A percentile compares a stretch with the other conserved stretches of the same genome.
Evolutionary conservation across 1,284 basidiomycete species (phyloP).

Genomic region (Leccinum angustisporum): DNA sequence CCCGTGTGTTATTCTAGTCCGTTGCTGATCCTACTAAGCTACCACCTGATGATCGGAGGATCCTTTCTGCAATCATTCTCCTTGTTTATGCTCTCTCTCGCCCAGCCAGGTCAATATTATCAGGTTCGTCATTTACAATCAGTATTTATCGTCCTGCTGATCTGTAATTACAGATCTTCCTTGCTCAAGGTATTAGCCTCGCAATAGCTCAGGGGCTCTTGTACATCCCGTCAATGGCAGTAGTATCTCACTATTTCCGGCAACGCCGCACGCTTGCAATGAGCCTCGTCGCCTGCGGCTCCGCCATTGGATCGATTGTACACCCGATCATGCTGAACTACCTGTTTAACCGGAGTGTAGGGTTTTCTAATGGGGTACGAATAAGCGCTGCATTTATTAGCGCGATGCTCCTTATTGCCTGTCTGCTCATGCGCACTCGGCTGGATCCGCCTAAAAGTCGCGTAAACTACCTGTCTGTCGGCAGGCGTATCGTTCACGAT

Average conservation of each 20-base stretch:
- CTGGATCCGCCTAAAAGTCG: slow-evolving; percentile 20
- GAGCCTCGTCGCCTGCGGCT: slow-evolving; percentile 34
- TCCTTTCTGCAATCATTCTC: slow-evolving; percentile 26
- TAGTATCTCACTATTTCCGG: slow-evolving; percentile 37
- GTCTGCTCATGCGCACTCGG: slow-evolving; percentile 33
- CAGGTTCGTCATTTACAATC: slow-evolving; percentile 17
- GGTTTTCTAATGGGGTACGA: slow-evolving; percentile 5
- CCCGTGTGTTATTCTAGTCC: background rate
- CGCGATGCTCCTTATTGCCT: slow-evolving; percentile 7
- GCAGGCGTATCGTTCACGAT: slow-evolving; percentile 21
- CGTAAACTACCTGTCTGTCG: slow-evolving; percentile 22
- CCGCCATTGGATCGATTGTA: slow-evolving; percentile 34
- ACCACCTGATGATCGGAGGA: slow-evolving; percentile 30
- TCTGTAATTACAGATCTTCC: slow-evolving; percentile 29
- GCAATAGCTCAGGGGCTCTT: slow-evolving; percentile 34
- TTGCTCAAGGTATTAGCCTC: slow-evolving; percentile 35
- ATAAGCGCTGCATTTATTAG: background rate
- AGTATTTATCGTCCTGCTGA: background rate
- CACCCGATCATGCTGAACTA: slow-evolving; percentile 44
- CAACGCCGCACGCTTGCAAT: slow-evolving; percentile 35
- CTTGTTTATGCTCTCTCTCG: slow-evolving; percentile 33
- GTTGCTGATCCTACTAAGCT: slow-evolving; percentile 19
- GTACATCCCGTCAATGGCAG: slow-evolving; percentile 33
- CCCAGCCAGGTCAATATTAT: slow-evolving; percentile 28
- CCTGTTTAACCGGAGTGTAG: slow-evolving; percentile 30